phyloP scores from a whole-genome alignment of 208 protist genomes.

The Acanthamoeba lenticulata region DNA sequence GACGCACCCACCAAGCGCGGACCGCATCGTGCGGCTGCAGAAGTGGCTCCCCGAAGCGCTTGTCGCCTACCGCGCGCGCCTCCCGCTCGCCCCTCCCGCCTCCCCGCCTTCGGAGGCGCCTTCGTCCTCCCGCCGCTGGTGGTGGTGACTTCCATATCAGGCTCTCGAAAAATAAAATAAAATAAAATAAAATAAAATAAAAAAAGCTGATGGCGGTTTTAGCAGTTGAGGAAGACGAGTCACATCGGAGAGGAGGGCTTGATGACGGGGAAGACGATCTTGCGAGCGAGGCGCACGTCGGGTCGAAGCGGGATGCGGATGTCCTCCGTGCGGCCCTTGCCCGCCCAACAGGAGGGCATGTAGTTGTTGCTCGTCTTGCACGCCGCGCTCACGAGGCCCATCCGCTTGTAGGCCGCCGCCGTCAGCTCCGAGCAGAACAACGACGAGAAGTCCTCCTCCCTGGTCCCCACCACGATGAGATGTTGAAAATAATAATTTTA shows the following conservation, averaged over 20 bases:
- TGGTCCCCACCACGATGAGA: not conserved
- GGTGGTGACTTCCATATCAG: too few species aligned
- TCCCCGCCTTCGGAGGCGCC: too few species aligned
- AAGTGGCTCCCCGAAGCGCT: conserved; percentile 22
- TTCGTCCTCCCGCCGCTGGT: too few species aligned
- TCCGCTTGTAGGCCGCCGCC: conserved; percentile 39
- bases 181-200: not conserved
- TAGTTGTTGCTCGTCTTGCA: conserved; percentile 60
- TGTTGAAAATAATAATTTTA: not conserved
- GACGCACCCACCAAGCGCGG: conserved; percentile 18
- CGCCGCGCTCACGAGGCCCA: not conserved
- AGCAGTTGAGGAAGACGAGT: not conserved
- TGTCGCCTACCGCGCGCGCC: not conserved
- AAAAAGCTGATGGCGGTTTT: too few species aligned
- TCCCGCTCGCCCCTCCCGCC: too few species aligned
- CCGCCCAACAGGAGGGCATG: conserved; percentile 55
- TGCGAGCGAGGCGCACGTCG: not conserved
- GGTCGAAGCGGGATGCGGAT: not conserved
- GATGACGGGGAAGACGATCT: not conserved
- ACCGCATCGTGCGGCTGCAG: not conserved
- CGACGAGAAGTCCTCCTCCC: conserved; percentile 47
- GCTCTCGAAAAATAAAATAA: not conserved
- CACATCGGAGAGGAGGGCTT: not conserved
- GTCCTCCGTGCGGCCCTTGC: conserved; percentile 23
- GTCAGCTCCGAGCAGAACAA: conserved; percentile 56